phyloP scores from a whole-genome alignment of 1,284 basidiomycete genomes.

The Ustilago xerochloae region DNA sequence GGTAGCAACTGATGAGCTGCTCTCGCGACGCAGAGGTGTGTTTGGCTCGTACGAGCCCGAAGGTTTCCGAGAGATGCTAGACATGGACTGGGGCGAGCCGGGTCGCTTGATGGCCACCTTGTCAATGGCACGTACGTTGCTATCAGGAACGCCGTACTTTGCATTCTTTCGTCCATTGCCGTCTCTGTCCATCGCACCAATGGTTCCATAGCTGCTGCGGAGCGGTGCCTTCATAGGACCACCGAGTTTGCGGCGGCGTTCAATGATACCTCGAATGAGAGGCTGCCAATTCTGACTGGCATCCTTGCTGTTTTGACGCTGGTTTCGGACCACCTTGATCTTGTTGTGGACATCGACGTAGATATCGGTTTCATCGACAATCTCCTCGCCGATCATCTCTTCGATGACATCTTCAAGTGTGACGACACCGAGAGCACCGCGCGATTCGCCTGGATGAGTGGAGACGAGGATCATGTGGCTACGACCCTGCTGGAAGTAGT shows the following conservation, averaged over 20 bases:
- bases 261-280: slow-evolving; percentile 66
- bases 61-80: slow-evolving; percentile 13
- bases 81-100: slow-evolving; percentile 35
- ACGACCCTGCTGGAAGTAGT: slow-evolving; percentile 83
- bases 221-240: slow-evolving; percentile 57
- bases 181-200: slow-evolving; percentile 31
- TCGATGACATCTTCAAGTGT: slow-evolving; percentile 72
- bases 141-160: slow-evolving; percentile 46
- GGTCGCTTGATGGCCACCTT: slow-evolving; percentile 61
- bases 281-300: slow-evolving; percentile 60
- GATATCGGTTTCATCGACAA: slow-evolving; percentile 67
- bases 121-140: slow-evolving; percentile 43
- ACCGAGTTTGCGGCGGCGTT: slow-evolving; percentile 60
- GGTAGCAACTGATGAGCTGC: slow-evolving; percentile 29
- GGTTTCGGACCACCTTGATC: slow-evolving; percentile 56
- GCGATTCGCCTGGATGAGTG: slow-evolving; percentile 80
- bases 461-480: slow-evolving; percentile 91
- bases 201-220: slow-evolving; percentile 57
- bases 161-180: slow-evolving; percentile 10
- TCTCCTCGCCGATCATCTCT: slow-evolving; percentile 72
- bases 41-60: slow-evolving; percentile 27
- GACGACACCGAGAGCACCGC: slow-evolving; percentile 75
- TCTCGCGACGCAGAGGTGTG: slow-evolving; percentile 29
- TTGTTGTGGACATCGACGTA: slow-evolving; percentile 66
- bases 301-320: slow-evolving; percentile 21